Base-by-base conservation (phyloP, 176 grass and related monocot genomes). In the Dendrocalamus sinicus region DNA sequence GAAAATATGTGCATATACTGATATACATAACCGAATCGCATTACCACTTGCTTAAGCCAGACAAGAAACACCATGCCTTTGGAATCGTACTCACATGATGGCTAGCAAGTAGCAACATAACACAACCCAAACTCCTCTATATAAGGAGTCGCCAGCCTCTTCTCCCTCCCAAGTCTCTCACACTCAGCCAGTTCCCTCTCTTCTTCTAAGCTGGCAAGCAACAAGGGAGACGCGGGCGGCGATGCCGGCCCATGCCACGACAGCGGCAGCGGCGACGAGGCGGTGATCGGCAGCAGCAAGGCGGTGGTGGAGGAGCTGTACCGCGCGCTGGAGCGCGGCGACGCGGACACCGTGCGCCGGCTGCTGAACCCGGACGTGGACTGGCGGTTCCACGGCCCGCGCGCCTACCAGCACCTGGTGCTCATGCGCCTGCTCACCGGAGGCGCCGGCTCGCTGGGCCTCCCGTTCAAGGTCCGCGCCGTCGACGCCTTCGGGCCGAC, bases 321-420 rank as follows among this genome's bases (percentile, higher is more conserved):
- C 86, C 65, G 76, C 77, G 89, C 91, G n/a, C 70, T 97, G 26
- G 90, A 91, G 78, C 73, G 61, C 74, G 87, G 91, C 52, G 91
- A 95, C 78, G 82, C 13, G 20, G 92, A 91, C 22, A 81, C 73
- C 23, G 87, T 93, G 58, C 81, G 86, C 75, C 77, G 51, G 20
- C 92, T 93, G 53, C 91, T 97, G 66, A 91, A 84, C 61, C 84
- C 91, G 13, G 95, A 97, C 91, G 80, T 97, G 52, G 95, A 97
- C 84, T 97, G 95, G 95, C 83, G 95, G 89, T 94, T 97, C 92
- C 95, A 94, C 76, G 92, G 95, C 30, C 95, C 95, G 8, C 90
- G 88, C 15, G 82, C 87, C 64, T 89, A 91, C 79, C 95, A 97
- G 70, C 92, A 93, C 67, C 77, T 90, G 4, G 83, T 82, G 53